Conservation (phyloP, 345 rosid species). For the Melaleuca alternifolia region DNA sequence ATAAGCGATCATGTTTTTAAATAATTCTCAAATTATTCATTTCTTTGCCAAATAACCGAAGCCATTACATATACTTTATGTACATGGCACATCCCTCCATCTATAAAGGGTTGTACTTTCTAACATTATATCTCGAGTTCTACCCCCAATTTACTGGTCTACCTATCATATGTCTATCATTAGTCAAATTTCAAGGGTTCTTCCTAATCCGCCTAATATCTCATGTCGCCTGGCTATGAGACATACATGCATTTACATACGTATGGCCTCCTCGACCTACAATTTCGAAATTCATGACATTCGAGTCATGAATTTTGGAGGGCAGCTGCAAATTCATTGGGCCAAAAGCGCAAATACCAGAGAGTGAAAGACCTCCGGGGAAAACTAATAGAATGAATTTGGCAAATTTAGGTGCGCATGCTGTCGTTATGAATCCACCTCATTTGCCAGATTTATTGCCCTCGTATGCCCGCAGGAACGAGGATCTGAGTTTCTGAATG, state of each 20-base stretch:
- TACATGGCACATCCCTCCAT: background rate
- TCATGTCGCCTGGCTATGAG: rapidly evolving
- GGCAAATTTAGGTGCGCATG: background rate
- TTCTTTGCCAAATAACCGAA: rapidly evolving
- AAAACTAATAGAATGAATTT: background rate
- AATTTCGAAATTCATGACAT: background rate
- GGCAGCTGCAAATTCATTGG: background rate
- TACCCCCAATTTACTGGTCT: background rate
- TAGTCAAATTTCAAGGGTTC: background rate
- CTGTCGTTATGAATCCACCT: background rate
- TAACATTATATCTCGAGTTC: background rate
- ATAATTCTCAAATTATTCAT: background rate
- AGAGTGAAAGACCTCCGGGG: background rate
- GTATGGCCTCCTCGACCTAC: background rate
- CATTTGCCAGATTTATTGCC: background rate
- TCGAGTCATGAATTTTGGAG: background rate
- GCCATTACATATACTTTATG: background rate
- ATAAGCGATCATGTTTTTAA: background rate
- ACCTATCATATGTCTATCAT: too few relatives aligned
- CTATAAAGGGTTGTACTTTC: background rate
- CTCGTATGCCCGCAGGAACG: background rate
- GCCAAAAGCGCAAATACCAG: background rate
- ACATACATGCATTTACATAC: background rate
- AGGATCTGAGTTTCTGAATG: background rate
- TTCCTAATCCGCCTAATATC: background rate